These are phyloP conservation scores for Pseudogymnoascus sp. DNA, from an alignment of 2,329 filamentous ascomycete species.

Conservation along the genomic window DNA sequence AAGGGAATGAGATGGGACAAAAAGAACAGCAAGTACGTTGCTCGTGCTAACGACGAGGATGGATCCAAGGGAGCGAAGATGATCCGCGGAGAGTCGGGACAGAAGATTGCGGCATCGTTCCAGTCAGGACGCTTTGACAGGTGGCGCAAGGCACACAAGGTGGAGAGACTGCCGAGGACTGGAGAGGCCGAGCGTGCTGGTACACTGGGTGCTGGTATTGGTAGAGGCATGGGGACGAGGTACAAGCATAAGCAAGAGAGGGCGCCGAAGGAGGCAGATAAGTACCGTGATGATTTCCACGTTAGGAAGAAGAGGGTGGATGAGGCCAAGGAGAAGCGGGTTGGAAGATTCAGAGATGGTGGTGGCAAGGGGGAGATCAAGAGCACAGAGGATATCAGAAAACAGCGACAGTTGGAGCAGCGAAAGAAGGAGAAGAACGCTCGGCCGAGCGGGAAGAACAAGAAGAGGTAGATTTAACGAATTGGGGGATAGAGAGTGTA, in stretches of 20 bases:
- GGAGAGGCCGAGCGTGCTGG: conserved; percentile 65
- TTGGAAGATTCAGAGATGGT: conserved; percentile 66
- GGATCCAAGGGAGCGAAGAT: conserved; percentile 66
- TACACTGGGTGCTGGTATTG: conserved; percentile 26
- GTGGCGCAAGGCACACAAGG: conserved; percentile 81
- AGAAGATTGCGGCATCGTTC: conserved; percentile 93
- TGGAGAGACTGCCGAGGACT: conserved; percentile 68
- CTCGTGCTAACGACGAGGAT: conserved; percentile 87
- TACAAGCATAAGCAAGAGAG: conserved; percentile 83
- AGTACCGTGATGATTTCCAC: conserved; percentile 82
- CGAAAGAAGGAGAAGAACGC: conserved; percentile 80
- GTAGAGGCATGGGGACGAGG: conserved; percentile 40
- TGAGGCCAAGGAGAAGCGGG: conserved; percentile 76
- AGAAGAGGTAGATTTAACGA: background rate
- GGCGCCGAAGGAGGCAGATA: conserved; percentile 90
- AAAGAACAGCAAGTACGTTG: conserved; percentile 91
- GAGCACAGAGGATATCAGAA: conserved; percentile 75
- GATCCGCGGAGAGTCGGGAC: conserved; percentile 81
- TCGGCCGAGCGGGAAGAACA: conserved; percentile 56
- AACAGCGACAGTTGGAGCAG: conserved; percentile 70
- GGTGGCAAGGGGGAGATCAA: conserved; percentile 71
- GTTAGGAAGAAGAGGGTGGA: conserved; percentile 82
- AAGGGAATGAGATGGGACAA: conserved; percentile 90
- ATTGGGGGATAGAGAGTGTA: background rate
- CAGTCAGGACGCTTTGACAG: conserved; percentile 86